Percentiles rank a stretch among this genome's conserved stretches.
These are phyloP conservation scores for Epichloe festucae DNA, from an alignment of 2,329 filamentous ascomycete genomes.

Conservation along the genomic window DNA sequence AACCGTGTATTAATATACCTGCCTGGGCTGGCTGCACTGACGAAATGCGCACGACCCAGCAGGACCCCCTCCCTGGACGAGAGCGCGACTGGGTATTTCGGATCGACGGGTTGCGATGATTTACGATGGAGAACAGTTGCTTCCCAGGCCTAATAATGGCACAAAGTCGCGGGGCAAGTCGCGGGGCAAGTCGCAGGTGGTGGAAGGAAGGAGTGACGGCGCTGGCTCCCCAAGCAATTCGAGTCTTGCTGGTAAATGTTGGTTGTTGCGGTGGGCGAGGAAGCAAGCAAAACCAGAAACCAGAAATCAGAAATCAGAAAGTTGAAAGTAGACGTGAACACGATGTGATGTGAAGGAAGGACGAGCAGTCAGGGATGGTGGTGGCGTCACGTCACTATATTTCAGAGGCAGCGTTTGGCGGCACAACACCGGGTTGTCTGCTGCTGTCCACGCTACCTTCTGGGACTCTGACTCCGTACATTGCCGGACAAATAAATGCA, in stretches of 20 bases:
- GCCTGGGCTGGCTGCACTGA: not conserved
- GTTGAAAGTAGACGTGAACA: not conserved
- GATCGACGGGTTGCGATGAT: not conserved
- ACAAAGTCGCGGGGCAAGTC: not conserved
- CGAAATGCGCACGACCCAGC: not conserved
- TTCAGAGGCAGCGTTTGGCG: too few relatives aligned
- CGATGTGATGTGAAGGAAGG: constrained; percentile 4
- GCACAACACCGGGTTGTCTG: too few relatives aligned
- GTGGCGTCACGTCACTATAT: not conserved
- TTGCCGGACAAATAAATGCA: too few relatives aligned
- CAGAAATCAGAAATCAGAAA: too few relatives aligned
- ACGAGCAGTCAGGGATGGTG: not conserved
- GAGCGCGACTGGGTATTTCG: not conserved
- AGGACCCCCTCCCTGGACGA: not conserved
- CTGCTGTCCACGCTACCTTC: too few relatives aligned
- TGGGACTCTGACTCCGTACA: too few relatives aligned
- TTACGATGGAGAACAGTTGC: not conserved
- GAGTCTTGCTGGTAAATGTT: not conserved
- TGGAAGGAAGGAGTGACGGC: not conserved
- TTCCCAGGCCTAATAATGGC: not conserved
- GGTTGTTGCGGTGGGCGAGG: not conserved
- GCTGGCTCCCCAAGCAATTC: not conserved
- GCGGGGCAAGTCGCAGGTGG: too few relatives aligned
- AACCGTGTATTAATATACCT: not conserved
- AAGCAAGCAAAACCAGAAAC: not conserved